phyloP scores from a whole-genome alignment of 2,329 filamentous ascomycete genomes.

The Exophiala viscosa region DNA sequence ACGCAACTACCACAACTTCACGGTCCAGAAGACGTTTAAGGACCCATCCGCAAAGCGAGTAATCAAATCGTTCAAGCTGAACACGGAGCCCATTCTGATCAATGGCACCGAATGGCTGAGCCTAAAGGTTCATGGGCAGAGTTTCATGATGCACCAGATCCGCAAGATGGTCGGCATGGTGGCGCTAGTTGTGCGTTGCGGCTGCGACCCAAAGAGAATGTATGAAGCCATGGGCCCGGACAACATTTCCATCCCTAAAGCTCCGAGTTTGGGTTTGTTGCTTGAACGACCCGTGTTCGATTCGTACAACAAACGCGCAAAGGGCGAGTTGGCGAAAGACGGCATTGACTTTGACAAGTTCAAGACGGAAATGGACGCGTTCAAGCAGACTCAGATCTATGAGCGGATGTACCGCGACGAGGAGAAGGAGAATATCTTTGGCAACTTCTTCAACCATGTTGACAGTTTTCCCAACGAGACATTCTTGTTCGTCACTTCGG shows the following conservation, averaged over 20 bases:
- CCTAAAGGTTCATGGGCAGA: slow-evolving; percentile 93
- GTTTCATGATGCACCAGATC: slow-evolving; percentile 99
- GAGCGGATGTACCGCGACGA: slow-evolving; percentile 86
- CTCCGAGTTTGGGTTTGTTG: slow-evolving; percentile 79
- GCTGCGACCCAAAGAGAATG: slow-evolving; percentile 68
- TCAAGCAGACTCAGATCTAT: slow-evolving; percentile 92
- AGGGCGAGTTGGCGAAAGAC: slow-evolving; percentile 59
- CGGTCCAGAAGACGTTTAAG: slow-evolving; percentile 74
- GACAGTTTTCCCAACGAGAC: slow-evolving; percentile 69
- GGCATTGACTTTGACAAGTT: slow-evolving; percentile 75
- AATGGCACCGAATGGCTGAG: slow-evolving; percentile 93
- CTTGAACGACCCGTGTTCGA: slow-evolving; percentile 91
- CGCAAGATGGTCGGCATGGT: slow-evolving; percentile 98
- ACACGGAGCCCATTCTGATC: slow-evolving; percentile 73
- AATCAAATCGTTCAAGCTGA: slow-evolving; percentile 87
- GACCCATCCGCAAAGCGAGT: slow-evolving; percentile 84
- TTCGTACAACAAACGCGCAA: slow-evolving; percentile 74
- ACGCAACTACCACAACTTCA: slow-evolving; percentile 95
- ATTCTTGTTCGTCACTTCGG: slow-evolving; percentile 71
- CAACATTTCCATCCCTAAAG: slow-evolving; percentile 87
- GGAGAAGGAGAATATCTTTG: slow-evolving; percentile 80
- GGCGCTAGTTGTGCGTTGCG: slow-evolving; percentile 77
- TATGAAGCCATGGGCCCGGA: slow-evolving; percentile 66
- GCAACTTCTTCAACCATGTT: slow-evolving; percentile 74
- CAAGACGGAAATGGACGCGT: slow-evolving; percentile 74